Evolutionary conservation across 1,284 basidiomycete species (phyloP), one percentile per base, ranked within the genome.

Genomic region (Ceratorhiza oryzae-sativae): DNA sequence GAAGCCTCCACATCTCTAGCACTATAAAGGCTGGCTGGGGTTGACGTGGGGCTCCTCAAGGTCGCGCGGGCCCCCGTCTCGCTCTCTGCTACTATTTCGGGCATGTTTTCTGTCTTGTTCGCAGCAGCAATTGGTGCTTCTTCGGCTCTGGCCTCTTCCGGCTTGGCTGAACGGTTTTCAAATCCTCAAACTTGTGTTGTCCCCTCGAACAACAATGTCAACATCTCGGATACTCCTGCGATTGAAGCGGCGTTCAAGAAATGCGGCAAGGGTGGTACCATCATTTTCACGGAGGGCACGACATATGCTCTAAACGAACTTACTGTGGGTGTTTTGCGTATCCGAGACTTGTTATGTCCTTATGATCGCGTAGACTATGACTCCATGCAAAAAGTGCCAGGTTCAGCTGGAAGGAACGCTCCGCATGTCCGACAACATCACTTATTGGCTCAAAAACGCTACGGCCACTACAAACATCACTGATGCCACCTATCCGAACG

Each of bases 361-460:
- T 20, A 53, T 48, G 6, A 25, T 30, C 9, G 25, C 23, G 2
- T 53, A 65, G 65, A 36, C 32, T 18, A 41, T 73, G 48, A 68
- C 65, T 18, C 56, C 56, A 12, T 73, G 72, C 62, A 65, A 49
- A 12, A 48, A 46, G 5, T 72, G 71, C 20, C 18, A 46, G 1
- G 62, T 72, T 30, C 60, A 72, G 51, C 65, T 63, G 15, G 71
- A 72, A 30, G 71, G 71, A n/a, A 60, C 51, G 5, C 62, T 72
- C 18, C 51, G 53, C 13, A 61, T 67, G 51, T 72, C 71, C 4
- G 71, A 56, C 34, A 67, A 72, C 30, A 72, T 72, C 13, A 56
- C 62, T 9, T 68, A 68, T n/a, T 68, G 65, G 65, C 46, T 68
- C 8, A 68, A 68, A 27, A 68, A 68, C 30, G 39, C 41, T 2